Conservation (phyloP, 768 basidiomycete genomes). For the Macrolepiota dolichaula region DNA sequence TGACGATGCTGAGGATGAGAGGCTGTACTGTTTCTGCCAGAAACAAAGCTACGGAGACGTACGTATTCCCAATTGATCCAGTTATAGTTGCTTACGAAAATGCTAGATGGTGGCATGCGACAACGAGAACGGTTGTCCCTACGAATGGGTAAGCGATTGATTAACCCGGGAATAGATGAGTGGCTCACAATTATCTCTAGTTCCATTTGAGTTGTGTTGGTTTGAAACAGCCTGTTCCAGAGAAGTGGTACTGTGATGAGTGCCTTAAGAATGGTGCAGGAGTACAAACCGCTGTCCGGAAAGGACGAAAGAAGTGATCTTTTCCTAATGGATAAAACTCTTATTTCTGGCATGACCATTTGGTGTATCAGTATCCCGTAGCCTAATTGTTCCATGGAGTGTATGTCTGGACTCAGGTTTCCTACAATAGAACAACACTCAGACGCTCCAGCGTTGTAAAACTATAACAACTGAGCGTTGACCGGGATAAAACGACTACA, state of each 20-base stretch:
- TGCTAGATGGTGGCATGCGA: constrained; percentile 71
- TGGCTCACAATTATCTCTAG: constrained; percentile 23
- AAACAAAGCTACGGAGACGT: constrained; percentile 51
- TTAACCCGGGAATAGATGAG: neutral
- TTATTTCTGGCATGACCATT: neutral
- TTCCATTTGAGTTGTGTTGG: constrained; percentile 62
- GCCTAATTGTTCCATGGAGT: neutral
- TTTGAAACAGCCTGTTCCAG: constrained; percentile 42
- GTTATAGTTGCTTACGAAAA: neutral
- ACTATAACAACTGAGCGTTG: too few species aligned
- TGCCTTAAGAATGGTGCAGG: constrained; percentile 37
- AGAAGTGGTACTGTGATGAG: constrained; percentile 56
- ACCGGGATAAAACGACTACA: too few species aligned
- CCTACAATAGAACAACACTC: too few species aligned
- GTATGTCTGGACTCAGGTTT: too few species aligned
- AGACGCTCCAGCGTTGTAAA: too few species aligned
- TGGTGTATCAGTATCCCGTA: neutral
- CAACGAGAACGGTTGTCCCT: constrained; percentile 58
- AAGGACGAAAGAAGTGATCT: constrained; percentile 36
- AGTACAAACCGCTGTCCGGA: constrained; percentile 26
- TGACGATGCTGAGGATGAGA: constrained; percentile 46
- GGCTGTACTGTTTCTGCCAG: constrained; percentile 50
- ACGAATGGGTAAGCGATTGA: constrained; percentile 58
- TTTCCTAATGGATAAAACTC: neutral
- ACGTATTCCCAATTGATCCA: constrained; percentile 10